Conservation (phyloP, 2,329 filamentous ascomycete species). For the Boeremia lycopersici region DNA sequence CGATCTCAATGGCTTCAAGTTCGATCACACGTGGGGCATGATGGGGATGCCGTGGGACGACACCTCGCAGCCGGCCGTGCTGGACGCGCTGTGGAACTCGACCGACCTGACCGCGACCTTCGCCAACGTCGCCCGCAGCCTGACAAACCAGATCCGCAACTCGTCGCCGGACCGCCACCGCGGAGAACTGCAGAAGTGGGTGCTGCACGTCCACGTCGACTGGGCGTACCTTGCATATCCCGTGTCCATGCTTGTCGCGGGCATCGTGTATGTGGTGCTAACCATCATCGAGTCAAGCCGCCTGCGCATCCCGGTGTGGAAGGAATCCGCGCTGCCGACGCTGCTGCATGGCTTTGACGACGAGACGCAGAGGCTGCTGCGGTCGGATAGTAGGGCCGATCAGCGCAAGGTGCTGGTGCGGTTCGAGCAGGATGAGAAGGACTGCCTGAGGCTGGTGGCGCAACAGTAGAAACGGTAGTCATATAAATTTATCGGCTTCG, state of each 20-base stretch:
- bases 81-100: constrained; percentile 6
- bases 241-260: background rate
- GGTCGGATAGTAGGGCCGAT: background rate
- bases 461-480: background rate
- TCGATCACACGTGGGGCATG: background rate
- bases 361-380: constrained; percentile 10
- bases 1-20: too few species aligned
- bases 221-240: constrained; percentile 11
- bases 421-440: background rate
- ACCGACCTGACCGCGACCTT: constrained; percentile 4
- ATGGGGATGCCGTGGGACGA: background rate
- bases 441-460: background rate
- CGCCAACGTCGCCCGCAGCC: constrained; percentile 3
- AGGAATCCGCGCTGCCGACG: constrained; percentile 8
- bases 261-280: constrained; percentile 1
- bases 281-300: constrained; percentile 4
- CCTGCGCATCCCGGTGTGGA: constrained; percentile 9
- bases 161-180: background rate
- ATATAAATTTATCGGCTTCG: too few species aligned
- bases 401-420: background rate
- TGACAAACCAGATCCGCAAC: constrained; percentile 8
- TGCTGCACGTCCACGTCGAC: constrained; percentile 2
- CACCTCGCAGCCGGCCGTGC: background rate
- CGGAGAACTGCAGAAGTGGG: constrained; percentile 2
- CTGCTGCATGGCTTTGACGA: constrained; percentile 10